Conservation (phyloP, 768 basidiomycete genomes). For the Calocera cornea region DNA sequence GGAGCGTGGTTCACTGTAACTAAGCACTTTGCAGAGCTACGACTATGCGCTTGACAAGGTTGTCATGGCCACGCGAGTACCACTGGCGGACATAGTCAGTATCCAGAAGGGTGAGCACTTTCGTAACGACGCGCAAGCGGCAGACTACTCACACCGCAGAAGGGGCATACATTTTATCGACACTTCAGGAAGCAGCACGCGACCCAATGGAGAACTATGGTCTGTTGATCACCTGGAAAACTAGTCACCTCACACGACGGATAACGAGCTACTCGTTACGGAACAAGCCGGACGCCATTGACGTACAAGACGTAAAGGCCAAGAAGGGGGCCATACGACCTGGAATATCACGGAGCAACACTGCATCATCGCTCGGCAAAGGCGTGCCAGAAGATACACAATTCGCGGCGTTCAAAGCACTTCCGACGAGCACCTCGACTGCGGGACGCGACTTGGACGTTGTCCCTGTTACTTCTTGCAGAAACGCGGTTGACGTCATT, state of each 20-base stretch:
- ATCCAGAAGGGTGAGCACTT: slow-evolving; percentile 72
- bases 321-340: background rate
- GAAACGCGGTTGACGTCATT: slow-evolving; percentile 62
- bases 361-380: slow-evolving; percentile 1
- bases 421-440: slow-evolving; percentile 18
- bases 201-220: slow-evolving; percentile 82
- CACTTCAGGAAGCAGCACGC: slow-evolving; percentile 81
- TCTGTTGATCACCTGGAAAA: slow-evolving; percentile 68
- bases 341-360: slow-evolving; percentile 13
- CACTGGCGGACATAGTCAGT: slow-evolving; percentile 60
- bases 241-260: slow-evolving; percentile 56
- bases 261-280: slow-evolving; percentile 74
- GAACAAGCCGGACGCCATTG: slow-evolving; percentile 32
- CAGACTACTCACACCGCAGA: background rate
- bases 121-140: background rate
- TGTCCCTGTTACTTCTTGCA: slow-evolving; percentile 37
- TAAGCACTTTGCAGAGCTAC: slow-evolving; percentile 48
- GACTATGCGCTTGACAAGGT: slow-evolving; percentile 91
- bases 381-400: slow-evolving; percentile 5
- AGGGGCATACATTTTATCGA: slow-evolving; percentile 94
- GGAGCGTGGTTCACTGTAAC: background rate
- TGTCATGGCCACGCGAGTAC: slow-evolving; percentile 76
- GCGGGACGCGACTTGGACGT: background rate
- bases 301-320: background rate
- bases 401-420: slow-evolving; percentile 28